Percentiles rank a stretch among this genome's conserved stretches.
Conservation (phyloP, 352 stramenopile genomes). For the Pythium vanterpoolii region DNA sequence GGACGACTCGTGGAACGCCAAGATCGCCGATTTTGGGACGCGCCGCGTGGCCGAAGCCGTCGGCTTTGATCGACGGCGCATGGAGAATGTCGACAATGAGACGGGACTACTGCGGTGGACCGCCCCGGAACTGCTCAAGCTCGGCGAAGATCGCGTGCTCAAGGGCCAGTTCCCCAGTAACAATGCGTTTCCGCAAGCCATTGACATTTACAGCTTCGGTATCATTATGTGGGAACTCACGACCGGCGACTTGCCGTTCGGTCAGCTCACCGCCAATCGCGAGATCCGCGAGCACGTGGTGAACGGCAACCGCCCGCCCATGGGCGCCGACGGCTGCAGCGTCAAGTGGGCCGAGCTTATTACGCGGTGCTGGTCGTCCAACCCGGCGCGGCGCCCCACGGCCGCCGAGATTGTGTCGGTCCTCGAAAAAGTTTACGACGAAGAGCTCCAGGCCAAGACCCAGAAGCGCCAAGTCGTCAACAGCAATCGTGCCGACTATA, state of each 20-base stretch:
- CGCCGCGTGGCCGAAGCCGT: slow-evolving; percentile 75
- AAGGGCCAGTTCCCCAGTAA: slow-evolving; percentile 58
- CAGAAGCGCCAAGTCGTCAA: slow-evolving; percentile 71
- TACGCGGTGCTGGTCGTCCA: slow-evolving; percentile 80
- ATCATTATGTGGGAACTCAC: slow-evolving; percentile 88
- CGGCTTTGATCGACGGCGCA: slow-evolving; percentile 60
- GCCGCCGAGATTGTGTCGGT: slow-evolving; percentile 81
- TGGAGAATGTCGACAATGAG: slow-evolving; percentile 54
- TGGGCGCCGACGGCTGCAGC: slow-evolving; percentile 75
- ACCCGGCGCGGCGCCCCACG: slow-evolving; percentile 59
- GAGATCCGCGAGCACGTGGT: slow-evolving; percentile 79
- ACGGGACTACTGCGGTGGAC: slow-evolving; percentile 69
- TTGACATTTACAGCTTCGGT: slow-evolving; percentile 86
- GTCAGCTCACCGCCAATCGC: slow-evolving; percentile 57
- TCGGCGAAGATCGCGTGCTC: slow-evolving; percentile 66
- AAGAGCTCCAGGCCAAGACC: slow-evolving; percentile 57
- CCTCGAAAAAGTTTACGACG: slow-evolving; percentile 76
- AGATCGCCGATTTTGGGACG: slow-evolving; percentile 85
- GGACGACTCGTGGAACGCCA: slow-evolving; percentile 88
- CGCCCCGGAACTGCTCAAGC: slow-evolving; percentile 74
- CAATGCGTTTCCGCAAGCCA: slow-evolving; percentile 53
- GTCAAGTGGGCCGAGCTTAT: slow-evolving; percentile 86
- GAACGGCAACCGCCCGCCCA: slow-evolving; percentile 64
- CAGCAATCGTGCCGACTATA: slow-evolving; percentile 78
- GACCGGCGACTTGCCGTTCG: slow-evolving; percentile 76